Evolutionary conservation across 2,329 filamentous ascomycete genomes (phyloP).

Genomic region (Purpureocillium takamizusanense): DNA sequence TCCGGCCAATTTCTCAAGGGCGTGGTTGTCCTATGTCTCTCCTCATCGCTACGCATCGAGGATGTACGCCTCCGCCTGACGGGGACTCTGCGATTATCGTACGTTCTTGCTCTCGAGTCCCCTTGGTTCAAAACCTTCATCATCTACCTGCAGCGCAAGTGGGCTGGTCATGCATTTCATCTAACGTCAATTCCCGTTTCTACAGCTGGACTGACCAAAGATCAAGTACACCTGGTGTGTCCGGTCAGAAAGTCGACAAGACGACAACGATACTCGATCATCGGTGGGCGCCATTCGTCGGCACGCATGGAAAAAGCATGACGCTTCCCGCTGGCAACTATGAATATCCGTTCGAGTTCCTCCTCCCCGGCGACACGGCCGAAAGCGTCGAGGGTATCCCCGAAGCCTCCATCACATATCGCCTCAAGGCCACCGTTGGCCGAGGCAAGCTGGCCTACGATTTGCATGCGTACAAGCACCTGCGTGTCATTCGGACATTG

Average conservation of each 20-base stretch:
- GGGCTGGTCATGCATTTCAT: background rate
- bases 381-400: constrained; percentile 88
- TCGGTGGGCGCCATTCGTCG: constrained; percentile 59
- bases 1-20: constrained; percentile 68
- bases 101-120: too few species aligned
- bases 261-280: constrained; percentile 56
- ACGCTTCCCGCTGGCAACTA: constrained; percentile 67
- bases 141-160: too few species aligned
- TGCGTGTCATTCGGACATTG: constrained; percentile 70
- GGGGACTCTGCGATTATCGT: constrained; percentile 59
- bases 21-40: constrained; percentile 63
- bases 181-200: constrained; percentile 5
- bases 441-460: constrained; percentile 85
- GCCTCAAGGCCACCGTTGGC: constrained; percentile 81
- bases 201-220: constrained; percentile 42
- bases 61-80: constrained; percentile 64
- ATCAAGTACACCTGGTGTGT: constrained; percentile 47
- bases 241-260: constrained; percentile 50
- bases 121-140: too few species aligned
- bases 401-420: constrained; percentile 82
- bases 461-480: constrained; percentile 67
- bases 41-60: constrained; percentile 59
- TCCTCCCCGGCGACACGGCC: constrained; percentile 61
- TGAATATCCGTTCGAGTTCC: constrained; percentile 71
- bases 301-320: constrained; percentile 44